phyloP scores from a whole-genome alignment of 192 early-diverging fungal genomes.

The Anaeromyces robustus region DNA sequence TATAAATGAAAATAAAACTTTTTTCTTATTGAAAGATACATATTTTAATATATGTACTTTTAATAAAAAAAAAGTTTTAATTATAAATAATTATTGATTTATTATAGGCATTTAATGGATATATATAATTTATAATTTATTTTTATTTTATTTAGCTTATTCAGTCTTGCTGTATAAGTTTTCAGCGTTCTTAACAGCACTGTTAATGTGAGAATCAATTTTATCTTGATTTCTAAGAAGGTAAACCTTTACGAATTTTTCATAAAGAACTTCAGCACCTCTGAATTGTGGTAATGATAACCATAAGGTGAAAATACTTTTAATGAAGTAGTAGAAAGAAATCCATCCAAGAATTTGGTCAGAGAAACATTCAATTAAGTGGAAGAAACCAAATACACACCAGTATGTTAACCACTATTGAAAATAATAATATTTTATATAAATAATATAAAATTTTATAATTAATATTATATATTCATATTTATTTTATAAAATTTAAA shows the following conservation, averaged over 20 bases:
- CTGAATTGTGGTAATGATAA: slow-evolving; percentile 56
- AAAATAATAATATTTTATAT: neutral
- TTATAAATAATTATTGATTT: no score
- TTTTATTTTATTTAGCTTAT: neutral
- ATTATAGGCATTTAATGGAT: no score
- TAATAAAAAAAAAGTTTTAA: no score
- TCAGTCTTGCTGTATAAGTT: neutral
- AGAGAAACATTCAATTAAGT: slow-evolving; percentile 79
- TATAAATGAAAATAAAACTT: no score
- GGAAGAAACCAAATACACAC: slow-evolving; percentile 75
- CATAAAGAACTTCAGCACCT: slow-evolving; percentile 74
- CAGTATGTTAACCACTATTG: neutral
- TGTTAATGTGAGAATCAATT: neutral
- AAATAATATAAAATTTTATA: neutral
- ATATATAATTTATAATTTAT: no score
- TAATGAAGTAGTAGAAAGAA: slow-evolving; percentile 88
- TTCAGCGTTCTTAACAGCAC: neutral
- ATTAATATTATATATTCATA: no score
- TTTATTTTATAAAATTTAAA: no score
- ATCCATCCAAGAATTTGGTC: slow-evolving; percentile 82
- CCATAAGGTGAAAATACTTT: slow-evolving; percentile 79
- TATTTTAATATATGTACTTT: no score
- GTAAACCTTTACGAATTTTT: slow-evolving; percentile 53
- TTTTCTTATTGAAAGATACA: no score
- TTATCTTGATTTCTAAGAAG: slow-evolving; percentile 16